Conservation (phyloP, 148 eudicot genomes). For the Fagopyrum tataricum region DNA sequence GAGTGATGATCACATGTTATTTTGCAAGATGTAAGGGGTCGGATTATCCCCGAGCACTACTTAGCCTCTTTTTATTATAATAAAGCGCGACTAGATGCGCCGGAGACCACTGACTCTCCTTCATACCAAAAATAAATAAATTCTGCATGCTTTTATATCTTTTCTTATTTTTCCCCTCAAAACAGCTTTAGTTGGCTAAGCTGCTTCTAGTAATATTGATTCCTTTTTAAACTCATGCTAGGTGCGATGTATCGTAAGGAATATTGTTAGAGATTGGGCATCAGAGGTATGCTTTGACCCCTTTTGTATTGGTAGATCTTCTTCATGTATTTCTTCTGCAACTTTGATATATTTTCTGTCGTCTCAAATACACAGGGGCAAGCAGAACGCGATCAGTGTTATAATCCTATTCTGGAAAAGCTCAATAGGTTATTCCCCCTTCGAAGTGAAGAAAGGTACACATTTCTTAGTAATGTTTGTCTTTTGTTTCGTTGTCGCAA, state of each 20-base stretch:
- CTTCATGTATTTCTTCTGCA: slow-evolving; percentile 10
- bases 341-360: slow-evolving; percentile 11
- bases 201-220: not conserved
- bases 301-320: not conserved
- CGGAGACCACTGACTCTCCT: too few relatives aligned
- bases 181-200: not conserved
- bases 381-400: slow-evolving; percentile 89
- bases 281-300: slow-evolving; percentile 54
- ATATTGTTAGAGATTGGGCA: slow-evolving; percentile 96
- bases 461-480: not conserved
- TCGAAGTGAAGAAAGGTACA: slow-evolving; percentile 57
- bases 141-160: not conserved
- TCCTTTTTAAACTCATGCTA: slow-evolving; percentile 16
- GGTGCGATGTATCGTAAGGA: slow-evolving; percentile 94
- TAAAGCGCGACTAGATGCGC: too few relatives aligned
- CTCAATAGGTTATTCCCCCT: slow-evolving; percentile 60
- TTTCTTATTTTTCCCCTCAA: not conserved
- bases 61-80: too few relatives aligned
- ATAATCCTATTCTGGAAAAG: slow-evolving; percentile 84
- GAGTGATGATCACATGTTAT: too few relatives aligned
- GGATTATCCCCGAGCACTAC: too few relatives aligned
- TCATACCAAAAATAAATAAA: too few relatives aligned
- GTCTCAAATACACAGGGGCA: slow-evolving; percentile 46
- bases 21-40: too few relatives aligned
- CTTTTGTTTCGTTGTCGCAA: not conserved